These are phyloP conservation scores for Barnettozyma sp. DNA, from an alignment of 805 yeast genomes.

Conservation along the genomic window DNA sequence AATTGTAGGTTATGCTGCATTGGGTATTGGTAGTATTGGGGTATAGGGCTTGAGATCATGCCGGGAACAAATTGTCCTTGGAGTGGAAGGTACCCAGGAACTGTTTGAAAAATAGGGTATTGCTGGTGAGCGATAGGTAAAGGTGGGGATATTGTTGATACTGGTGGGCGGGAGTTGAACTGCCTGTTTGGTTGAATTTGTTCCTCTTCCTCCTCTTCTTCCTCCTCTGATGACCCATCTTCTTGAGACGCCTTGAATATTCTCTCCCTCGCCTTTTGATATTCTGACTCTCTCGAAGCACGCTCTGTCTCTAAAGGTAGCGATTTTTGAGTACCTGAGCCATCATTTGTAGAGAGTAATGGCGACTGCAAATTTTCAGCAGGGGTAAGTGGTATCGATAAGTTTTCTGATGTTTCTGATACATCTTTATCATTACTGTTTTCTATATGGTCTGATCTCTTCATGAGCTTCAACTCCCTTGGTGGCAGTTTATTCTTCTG, in stretches of 20 bases:
- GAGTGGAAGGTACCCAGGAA: neutral
- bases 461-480: constrained; percentile 23
- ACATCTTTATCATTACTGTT: constrained; percentile 2
- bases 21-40: constrained; percentile 4
- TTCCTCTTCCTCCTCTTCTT: constrained; percentile 16
- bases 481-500: constrained; percentile 4
- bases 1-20: constrained; percentile 2
- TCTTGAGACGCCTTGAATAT: constrained; percentile 29
- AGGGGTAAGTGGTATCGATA: neutral
- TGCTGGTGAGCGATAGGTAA: neutral
- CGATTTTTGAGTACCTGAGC: neutral
- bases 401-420: constrained; percentile 3
- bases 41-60: neutral
- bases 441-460: constrained; percentile 12
- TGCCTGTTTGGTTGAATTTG: constrained; percentile 4
- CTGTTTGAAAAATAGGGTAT: neutral
- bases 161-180: constrained; percentile 7
- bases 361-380: neutral
- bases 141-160: too few relatives aligned
- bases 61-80: neutral
- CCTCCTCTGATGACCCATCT: constrained; percentile 21
- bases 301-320: constrained; percentile 28
- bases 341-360: neutral
- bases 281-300: constrained; percentile 36
- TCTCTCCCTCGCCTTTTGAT: constrained; percentile 34